Conservation (phyloP, 305 asterid genomes). For the Fraxinus angustifolia region DNA sequence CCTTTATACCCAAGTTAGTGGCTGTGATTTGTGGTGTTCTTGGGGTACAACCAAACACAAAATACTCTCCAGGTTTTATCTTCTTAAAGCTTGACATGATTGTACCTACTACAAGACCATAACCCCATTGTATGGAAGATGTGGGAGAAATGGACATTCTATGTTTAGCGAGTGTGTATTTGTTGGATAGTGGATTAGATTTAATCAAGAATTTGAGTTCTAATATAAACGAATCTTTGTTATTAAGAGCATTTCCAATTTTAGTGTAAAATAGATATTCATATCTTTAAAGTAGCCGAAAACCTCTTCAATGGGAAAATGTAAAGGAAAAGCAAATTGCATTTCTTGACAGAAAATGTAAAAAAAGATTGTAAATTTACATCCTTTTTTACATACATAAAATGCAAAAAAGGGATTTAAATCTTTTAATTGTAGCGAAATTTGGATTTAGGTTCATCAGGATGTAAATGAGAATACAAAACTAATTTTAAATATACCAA, state of each 20-base stretch:
- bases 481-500: no score
- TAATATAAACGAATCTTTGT: neutral
- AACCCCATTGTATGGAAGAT: conserved; percentile 23
- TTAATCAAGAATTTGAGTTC: neutral
- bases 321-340: no score
- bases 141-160: neutral
- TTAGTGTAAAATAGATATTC: no score
- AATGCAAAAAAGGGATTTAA: no score
- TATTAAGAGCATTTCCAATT: neutral
- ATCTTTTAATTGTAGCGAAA: no score
- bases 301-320: no score
- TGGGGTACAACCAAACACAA: conserved; percentile 33
- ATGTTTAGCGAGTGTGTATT: neutral
- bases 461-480: no score
- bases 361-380: no score
- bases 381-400: no score
- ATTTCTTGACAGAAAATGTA: no score
- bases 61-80: conserved; percentile 55
- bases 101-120: conserved; percentile 35
- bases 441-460: no score
- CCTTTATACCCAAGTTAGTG: neutral
- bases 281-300: no score
- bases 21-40: conserved; percentile 22
- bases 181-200: neutral
- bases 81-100: conserved; percentile 43